These are phyloP conservation scores for Adansonia grandidieri DNA, from an alignment of 441 rosid genomes.

Conservation along the genomic window DNA sequence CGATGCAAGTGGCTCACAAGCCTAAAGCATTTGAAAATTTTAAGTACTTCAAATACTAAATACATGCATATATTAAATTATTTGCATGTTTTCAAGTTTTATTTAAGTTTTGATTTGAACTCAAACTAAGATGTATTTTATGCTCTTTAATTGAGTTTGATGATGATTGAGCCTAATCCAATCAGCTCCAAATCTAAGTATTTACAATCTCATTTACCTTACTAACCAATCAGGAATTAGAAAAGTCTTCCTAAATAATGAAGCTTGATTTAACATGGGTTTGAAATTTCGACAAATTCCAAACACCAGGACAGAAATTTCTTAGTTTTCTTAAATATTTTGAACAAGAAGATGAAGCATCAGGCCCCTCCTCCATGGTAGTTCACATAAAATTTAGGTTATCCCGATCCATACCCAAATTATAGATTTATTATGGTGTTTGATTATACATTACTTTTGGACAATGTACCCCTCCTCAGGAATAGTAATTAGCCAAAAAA, in stretches of 20 bases:
- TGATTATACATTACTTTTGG: background rate
- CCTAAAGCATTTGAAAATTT: background rate
- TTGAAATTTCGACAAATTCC: background rate
- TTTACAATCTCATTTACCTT: background rate
- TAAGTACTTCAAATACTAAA: background rate
- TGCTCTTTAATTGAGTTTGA: background rate
- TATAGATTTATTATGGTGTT: background rate
- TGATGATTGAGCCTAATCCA: background rate
- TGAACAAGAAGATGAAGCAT: background rate
- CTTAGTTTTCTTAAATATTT: background rate
- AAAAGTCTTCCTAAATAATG: background rate
- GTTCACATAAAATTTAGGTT: background rate
- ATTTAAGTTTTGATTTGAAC: background rate
- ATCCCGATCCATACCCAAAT: background rate
- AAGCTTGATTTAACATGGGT: background rate
- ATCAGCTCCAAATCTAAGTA: background rate
- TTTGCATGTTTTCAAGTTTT: background rate
- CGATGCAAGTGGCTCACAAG: background rate
- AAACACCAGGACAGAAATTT: background rate
- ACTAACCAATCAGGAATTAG: background rate
- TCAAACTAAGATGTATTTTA: background rate
- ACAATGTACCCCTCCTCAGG: conserved; percentile 66
- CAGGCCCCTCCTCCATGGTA: background rate
- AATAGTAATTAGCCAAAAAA: background rate
- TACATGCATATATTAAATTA: background rate